A percentile compares a stretch with the other conserved stretches of the same genome.
Evolutionary conservation across 805 yeast species (phyloP).

Genomic region (Candida morakotiae): DNA sequence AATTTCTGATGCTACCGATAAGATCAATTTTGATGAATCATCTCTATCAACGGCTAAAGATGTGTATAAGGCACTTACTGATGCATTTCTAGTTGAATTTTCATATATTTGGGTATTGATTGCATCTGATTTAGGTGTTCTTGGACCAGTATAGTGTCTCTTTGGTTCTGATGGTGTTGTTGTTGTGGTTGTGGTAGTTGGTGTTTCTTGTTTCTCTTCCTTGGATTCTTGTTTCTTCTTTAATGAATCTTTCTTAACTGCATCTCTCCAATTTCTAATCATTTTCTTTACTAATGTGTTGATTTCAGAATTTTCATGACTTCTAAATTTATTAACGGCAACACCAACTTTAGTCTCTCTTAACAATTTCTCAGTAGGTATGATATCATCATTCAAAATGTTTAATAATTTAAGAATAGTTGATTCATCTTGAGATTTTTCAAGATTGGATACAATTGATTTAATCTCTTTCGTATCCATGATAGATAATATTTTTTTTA

Average conservation of each 20-base stretch:
- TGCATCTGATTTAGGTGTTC: slow-evolving; percentile 81
- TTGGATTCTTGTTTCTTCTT: slow-evolving; percentile 22
- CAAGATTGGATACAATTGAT: slow-evolving; percentile 65
- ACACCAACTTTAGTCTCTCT: slow-evolving; percentile 97
- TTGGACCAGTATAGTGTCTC: slow-evolving; percentile 47
- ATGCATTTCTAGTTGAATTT: slow-evolving; percentile 78
- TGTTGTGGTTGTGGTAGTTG: no score
- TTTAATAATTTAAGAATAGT: slow-evolving; percentile 64
- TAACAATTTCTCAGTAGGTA: slow-evolving; percentile 79
- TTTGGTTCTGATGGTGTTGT: slow-evolving; percentile 5
- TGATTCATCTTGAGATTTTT: slow-evolving; percentile 59
- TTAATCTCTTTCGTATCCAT: slow-evolving; percentile 77
- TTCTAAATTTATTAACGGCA: slow-evolving; percentile 83
- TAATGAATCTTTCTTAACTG: slow-evolving; percentile 64
- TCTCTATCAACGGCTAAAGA: slow-evolving; percentile 82
- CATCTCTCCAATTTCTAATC: slow-evolving; percentile 87
- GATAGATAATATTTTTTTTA: background rate
- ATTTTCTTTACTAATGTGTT: slow-evolving; percentile 71
- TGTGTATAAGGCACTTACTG: slow-evolving; percentile 79
- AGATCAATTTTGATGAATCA: slow-evolving; percentile 52
- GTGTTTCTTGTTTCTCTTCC: slow-evolving; percentile 8
- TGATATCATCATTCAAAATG: slow-evolving; percentile 63
- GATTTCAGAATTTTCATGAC: slow-evolving; percentile 64
- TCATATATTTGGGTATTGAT: slow-evolving; percentile 65
- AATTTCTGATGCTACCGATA: slow-evolving; percentile 62